These are phyloP conservation scores for Candida schatavii DNA, from an alignment of 805 yeast genomes.

Conservation along the genomic window DNA sequence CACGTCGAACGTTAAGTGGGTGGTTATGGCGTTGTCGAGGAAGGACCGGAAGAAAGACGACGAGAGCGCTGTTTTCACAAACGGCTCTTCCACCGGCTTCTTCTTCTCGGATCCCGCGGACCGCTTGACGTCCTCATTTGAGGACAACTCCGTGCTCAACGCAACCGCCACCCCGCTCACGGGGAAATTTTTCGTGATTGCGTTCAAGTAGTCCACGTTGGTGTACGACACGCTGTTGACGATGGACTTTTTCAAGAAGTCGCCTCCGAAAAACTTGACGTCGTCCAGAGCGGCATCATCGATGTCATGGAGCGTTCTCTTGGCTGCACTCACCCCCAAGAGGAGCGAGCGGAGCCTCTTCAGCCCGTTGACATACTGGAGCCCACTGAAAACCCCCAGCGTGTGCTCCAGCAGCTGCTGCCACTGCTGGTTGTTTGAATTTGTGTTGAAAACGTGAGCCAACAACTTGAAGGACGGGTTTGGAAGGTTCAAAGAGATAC, in stretches of 20 bases:
- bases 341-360: conserved; percentile 27
- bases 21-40: conserved; percentile 44
- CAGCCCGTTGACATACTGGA: conserved; percentile 28
- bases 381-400: conserved; percentile 52
- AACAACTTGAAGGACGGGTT: conserved; percentile 44
- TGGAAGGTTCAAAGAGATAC: conserved; percentile 44
- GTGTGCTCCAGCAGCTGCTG: conserved; percentile 54
- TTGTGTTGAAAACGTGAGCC: conserved; percentile 26
- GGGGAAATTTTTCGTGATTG: conserved; percentile 28
- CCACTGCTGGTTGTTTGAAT: conserved; percentile 50
- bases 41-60: conserved; percentile 39
- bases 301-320: conserved; percentile 53
- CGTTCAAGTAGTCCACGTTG: conserved; percentile 19
- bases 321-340: conserved; percentile 57
- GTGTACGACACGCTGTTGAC: conserved; percentile 23
- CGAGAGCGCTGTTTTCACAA: conserved; percentile 33
- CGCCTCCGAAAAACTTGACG: conserved; percentile 30
- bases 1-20: conserved; percentile 46
- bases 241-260: conserved; percentile 33
- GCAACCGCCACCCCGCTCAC: conserved; percentile 59
- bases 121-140: conserved; percentile 22
- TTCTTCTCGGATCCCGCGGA: background rate
- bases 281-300: conserved; percentile 51
- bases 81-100: conserved; percentile 10
- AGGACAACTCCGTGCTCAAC: conserved; percentile 51